Evolutionary conservation across 345 rosid species (phyloP).

Genomic region (Laguncularia racemosa): DNA sequence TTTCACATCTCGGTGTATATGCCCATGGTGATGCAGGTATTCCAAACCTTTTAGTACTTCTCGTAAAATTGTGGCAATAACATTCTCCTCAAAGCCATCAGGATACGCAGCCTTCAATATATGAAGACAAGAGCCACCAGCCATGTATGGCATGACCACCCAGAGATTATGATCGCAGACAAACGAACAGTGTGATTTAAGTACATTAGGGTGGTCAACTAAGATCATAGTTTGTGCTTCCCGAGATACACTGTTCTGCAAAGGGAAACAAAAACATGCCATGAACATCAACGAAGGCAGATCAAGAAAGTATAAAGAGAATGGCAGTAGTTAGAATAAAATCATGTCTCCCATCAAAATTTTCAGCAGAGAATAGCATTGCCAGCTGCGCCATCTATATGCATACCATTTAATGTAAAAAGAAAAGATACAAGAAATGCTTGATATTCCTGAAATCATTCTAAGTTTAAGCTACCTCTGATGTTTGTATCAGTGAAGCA

Average conservation of each 20-base stretch:
- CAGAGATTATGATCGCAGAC: constrained; percentile 87
- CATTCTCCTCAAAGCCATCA: constrained; percentile 91
- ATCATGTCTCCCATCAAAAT: too few relatives aligned
- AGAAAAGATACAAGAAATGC: too few relatives aligned
- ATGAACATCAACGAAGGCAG: neutral
- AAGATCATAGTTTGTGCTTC: constrained; percentile 96
- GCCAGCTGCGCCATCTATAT: too few relatives aligned
- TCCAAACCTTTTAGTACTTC: constrained; percentile 88
- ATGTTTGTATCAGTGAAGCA: too few relatives aligned
- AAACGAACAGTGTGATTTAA: constrained; percentile 89
- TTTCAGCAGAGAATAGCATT: too few relatives aligned
- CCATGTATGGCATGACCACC: constrained; percentile 98
- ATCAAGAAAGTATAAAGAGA: neutral
- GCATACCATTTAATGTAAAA: too few relatives aligned
- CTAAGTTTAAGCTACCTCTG: too few relatives aligned
- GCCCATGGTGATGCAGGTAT: constrained; percentile 98
- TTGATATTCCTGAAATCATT: too few relatives aligned
- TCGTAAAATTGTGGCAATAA: constrained; percentile 80
- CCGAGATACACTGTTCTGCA: constrained; percentile 68
- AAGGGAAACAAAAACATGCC: neutral
- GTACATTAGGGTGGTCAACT: constrained; percentile 88
- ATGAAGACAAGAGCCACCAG: constrained; percentile 98
- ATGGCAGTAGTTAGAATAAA: too few relatives aligned
- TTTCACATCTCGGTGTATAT: constrained; percentile 95
- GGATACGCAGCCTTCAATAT: constrained; percentile 90